Evolutionary conservation across 805 yeast genomes (phyloP).

Genomic region (Sugiyamaella americana): DNA sequence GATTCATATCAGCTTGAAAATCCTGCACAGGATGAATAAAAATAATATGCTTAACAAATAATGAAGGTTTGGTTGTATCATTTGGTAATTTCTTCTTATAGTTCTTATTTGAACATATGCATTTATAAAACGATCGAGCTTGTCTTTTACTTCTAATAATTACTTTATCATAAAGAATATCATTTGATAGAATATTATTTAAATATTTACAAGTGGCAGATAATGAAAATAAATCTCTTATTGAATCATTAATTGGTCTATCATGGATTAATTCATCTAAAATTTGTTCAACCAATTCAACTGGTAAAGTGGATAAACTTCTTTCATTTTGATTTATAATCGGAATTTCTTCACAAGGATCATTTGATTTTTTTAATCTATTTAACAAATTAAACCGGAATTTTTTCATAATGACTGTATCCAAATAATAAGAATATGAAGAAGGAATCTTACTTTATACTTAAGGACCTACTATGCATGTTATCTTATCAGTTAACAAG

Average conservation of each 20-base stretch:
- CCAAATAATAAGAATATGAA: no score
- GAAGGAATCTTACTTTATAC: no score
- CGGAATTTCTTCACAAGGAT: no score
- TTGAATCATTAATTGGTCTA: background rate
- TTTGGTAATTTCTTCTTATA: background rate
- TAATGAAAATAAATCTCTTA: background rate
- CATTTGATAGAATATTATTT: background rate
- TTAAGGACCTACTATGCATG: no score
- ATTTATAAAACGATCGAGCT: background rate
- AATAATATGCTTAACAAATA: background rate
- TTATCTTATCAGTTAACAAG: no score
- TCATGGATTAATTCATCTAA: background rate
- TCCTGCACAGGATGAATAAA: slow-evolving; percentile 3
- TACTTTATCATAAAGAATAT: background rate
- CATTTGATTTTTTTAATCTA: background rate
- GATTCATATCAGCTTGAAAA: slow-evolving; percentile 11
- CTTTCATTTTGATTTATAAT: no score
- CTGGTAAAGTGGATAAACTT: background rate
- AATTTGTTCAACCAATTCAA: background rate
- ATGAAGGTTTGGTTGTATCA: background rate
- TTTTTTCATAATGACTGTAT: background rate
- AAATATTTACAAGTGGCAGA: background rate
- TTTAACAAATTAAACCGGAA: background rate
- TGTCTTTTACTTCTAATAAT: background rate
- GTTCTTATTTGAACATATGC: background rate